Percentiles rank a stretch among this genome's conserved stretches.
Evolutionary conservation across 129 eudicot genomes (phyloP).

Genomic region (Flaveria robusta): DNA sequence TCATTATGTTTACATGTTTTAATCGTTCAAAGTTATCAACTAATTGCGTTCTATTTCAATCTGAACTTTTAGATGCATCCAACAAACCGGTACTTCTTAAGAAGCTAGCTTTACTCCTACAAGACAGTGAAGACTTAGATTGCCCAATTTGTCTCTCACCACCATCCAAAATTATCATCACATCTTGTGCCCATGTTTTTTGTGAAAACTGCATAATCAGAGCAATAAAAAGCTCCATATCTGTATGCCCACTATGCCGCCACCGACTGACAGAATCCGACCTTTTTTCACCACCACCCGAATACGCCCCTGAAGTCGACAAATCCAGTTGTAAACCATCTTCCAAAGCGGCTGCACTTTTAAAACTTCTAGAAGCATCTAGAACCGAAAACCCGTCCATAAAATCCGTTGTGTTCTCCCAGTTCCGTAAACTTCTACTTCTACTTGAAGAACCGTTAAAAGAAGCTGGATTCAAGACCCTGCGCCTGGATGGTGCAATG

Average conservation of each 20-base stretch:
- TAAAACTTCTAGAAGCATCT: conserved; percentile 54
- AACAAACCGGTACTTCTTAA: conserved; percentile 69
- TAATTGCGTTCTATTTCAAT: not conserved
- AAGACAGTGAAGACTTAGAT: conserved; percentile 84
- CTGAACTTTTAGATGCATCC: conserved; percentile 55
- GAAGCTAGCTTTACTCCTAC: conserved; percentile 63
- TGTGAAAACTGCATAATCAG: conserved; percentile 72
- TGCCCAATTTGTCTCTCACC: conserved; percentile 92
- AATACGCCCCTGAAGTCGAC: conserved; percentile 38
- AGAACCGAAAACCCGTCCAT: conserved; percentile 42
- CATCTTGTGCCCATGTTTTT: conserved; percentile 80
- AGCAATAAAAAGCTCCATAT: conserved; percentile 55
- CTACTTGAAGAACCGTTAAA: conserved; percentile 74
- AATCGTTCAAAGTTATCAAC: not conserved
- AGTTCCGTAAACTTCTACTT: conserved; percentile 66
- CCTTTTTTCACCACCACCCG: conserved; percentile 72
- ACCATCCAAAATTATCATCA: conserved; percentile 70
- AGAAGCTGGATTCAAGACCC: conserved; percentile 66
- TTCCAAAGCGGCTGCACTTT: conserved; percentile 63
- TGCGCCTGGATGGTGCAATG: conserved; percentile 85
- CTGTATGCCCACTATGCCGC: conserved; percentile 86
- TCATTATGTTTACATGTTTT: not conserved
- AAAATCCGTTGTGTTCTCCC: conserved; percentile 81
- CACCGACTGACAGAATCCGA: conserved; percentile 60
- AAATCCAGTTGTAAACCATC: conserved; percentile 41